A percentile compares a stretch with the other conserved stretches of the same genome.
These are phyloP conservation scores for Viridothelium virens DNA, from an alignment of 495 filamentous ascomycete species.

Conservation along the genomic window DNA sequence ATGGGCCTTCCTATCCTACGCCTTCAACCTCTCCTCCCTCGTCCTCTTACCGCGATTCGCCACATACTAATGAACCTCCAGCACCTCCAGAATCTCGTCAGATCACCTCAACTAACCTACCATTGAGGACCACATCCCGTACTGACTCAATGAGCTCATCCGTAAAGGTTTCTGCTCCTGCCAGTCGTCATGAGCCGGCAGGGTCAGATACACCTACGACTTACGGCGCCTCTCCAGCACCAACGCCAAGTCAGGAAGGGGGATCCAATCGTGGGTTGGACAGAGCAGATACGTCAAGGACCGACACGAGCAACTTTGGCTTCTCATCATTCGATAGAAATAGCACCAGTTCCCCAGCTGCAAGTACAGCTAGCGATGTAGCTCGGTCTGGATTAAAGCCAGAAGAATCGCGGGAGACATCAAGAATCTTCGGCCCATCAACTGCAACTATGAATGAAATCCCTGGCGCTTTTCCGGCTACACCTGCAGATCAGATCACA, in stretches of 20 bases:
- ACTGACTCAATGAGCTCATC: slow-evolving; percentile 67
- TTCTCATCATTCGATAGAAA: slow-evolving; percentile 24
- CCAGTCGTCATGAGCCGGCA: slow-evolving; percentile 57
- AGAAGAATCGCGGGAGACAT: slow-evolving; percentile 30
- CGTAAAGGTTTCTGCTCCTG: slow-evolving; percentile 72
- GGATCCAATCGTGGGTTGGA: slow-evolving; percentile 24
- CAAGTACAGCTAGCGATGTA: slow-evolving; percentile 27
- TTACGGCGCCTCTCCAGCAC: slow-evolving; percentile 30
- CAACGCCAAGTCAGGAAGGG: slow-evolving; percentile 43
- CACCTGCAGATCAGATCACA: slow-evolving; percentile 15
- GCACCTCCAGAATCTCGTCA: slow-evolving; percentile 60
- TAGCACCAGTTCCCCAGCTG: slow-evolving; percentile 27
- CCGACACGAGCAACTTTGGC: slow-evolving; percentile 21
- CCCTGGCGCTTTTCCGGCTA: slow-evolving; percentile 52
- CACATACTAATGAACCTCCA: slow-evolving; percentile 48
- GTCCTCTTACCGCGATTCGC: slow-evolving; percentile 45
- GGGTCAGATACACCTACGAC: slow-evolving; percentile 55
- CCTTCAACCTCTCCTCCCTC: slow-evolving; percentile 56
- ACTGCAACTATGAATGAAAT: slow-evolving; percentile 37
- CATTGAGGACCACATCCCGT: slow-evolving; percentile 32
- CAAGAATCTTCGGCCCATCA: slow-evolving; percentile 28
- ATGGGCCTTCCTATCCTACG: slow-evolving; percentile 41
- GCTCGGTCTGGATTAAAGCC: slow-evolving; percentile 24
- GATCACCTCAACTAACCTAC: slow-evolving; percentile 34
- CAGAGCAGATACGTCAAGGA: slow-evolving; percentile 32